Conservation (phyloP, 2,329 filamentous ascomycete species). For the Coccinonectria pachysandricola region DNA sequence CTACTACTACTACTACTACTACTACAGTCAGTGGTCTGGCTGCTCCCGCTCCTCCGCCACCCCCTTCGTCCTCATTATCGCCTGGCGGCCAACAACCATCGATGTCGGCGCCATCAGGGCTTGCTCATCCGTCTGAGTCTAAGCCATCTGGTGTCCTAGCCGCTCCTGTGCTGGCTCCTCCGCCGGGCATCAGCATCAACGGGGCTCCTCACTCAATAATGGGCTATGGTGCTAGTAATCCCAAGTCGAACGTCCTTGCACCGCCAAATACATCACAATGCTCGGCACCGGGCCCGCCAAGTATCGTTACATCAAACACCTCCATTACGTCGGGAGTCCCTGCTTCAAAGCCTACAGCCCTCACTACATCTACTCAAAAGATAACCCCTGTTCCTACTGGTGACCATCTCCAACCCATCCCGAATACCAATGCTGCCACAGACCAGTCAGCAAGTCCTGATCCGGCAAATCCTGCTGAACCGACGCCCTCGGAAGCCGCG, state of each 20-base stretch:
- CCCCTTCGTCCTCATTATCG: constrained; percentile 2
- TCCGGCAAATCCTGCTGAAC: constrained; percentile 9
- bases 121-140: constrained; percentile 15
- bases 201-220: constrained; percentile 15
- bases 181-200: constrained; percentile 20
- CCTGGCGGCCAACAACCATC: constrained; percentile 3
- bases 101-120: constrained; percentile 13
- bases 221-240: constrained; percentile 15
- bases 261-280: constrained; percentile 31
- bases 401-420: not conserved
- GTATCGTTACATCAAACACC: constrained; percentile 10
- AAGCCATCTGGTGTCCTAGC: constrained; percentile 26
- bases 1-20: constrained; percentile 6
- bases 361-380: not conserved
- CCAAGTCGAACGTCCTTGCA: constrained; percentile 35
- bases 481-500: constrained; percentile 31
- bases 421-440: not conserved
- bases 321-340: constrained; percentile 6
- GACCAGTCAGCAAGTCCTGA: constrained; percentile 6
- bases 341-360: not conserved
- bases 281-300: constrained; percentile 8
- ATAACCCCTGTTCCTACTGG: not conserved
- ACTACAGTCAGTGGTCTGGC: constrained; percentile 5
- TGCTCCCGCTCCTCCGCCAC: constrained; percentile 5
- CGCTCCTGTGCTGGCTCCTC: constrained; percentile 28